Evolutionary conservation across 2,329 filamentous ascomycete species (phyloP).

Genomic region (Colletotrichum phormii): DNA sequence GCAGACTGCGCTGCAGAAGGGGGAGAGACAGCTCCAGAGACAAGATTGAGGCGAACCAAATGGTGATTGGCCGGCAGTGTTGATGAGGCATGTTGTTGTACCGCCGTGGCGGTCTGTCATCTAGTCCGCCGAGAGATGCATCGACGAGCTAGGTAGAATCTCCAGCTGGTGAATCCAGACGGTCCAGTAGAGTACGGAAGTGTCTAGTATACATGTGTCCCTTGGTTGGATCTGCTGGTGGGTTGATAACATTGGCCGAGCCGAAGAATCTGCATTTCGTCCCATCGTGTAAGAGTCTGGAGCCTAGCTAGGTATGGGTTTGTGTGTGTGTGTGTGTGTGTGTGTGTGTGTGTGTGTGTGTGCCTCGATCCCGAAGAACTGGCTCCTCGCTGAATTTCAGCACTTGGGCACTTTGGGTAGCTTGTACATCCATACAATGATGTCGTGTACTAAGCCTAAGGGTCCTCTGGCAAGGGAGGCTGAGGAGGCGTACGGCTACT

Average conservation of each 20-base stretch:
- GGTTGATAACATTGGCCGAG: neutral
- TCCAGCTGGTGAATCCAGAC: conserved; percentile 6
- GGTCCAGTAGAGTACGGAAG: neutral
- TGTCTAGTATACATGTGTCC: neutral
- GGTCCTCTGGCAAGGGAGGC: neutral
- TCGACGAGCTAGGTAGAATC: conserved; percentile 16
- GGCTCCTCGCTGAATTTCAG: neutral
- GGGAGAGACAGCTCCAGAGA: conserved; percentile 9
- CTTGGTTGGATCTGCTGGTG: neutral
- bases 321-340: neutral
- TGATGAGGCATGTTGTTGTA: conserved; percentile 22
- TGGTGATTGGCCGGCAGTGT: conserved; percentile 13
- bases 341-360: neutral
- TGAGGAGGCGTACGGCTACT: neutral
- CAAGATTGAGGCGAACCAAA: conserved; percentile 23
- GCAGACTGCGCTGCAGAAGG: conserved; percentile 17
- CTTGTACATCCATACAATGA: neutral
- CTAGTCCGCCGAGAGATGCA: conserved; percentile 28
- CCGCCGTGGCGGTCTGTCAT: conserved; percentile 25
- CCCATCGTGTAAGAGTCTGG: conserved; percentile 8
- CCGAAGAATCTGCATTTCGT: conserved; percentile 33
- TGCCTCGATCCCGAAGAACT: conserved; percentile 6
- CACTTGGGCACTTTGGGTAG: neutral
- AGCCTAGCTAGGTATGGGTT: neutral
- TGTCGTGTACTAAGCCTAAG: neutral